Percentiles rank a stretch among this genome's conserved stretches.
These are phyloP conservation scores for Aspergillus arachidicola DNA, from an alignment of 2,329 filamentous ascomycete genomes.

Conservation along the genomic window DNA sequence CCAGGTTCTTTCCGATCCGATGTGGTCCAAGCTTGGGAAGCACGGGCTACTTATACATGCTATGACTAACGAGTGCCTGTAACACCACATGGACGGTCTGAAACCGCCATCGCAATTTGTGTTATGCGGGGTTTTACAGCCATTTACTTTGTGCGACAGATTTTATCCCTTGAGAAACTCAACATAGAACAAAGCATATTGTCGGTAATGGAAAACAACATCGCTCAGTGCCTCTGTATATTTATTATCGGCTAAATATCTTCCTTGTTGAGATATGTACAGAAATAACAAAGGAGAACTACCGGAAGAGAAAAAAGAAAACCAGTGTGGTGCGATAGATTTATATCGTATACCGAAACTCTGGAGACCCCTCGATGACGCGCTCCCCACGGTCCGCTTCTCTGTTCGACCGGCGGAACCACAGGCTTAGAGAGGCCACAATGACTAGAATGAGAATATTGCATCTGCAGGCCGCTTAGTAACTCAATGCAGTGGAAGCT, in stretches of 20 bases:
- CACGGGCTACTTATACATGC: background rate
- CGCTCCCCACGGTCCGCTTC: constrained; percentile 38
- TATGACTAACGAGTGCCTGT: background rate
- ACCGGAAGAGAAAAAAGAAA: background rate
- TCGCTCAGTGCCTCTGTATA: background rate
- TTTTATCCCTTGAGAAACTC: background rate
- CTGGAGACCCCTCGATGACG: constrained; percentile 36
- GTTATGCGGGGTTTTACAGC: background rate
- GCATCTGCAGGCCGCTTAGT: constrained; percentile 26
- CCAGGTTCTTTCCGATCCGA: background rate
- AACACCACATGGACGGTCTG: background rate
- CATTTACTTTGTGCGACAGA: background rate
- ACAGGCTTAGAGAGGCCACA: constrained; percentile 30
- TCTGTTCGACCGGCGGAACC: constrained; percentile 34
- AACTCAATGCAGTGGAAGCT: background rate
- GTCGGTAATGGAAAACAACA: background rate
- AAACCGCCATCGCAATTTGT: background rate
- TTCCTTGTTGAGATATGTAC: background rate
- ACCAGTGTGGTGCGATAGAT: background rate
- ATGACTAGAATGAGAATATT: constrained; percentile 38
- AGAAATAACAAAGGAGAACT: background rate
- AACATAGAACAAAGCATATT: background rate
- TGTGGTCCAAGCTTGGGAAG: background rate
- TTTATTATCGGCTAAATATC: background rate
- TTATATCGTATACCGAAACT: constrained; percentile 42